Evolutionary conservation across 768 basidiomycete genomes (phyloP).

Genomic region (Leccinum imitatum): DNA sequence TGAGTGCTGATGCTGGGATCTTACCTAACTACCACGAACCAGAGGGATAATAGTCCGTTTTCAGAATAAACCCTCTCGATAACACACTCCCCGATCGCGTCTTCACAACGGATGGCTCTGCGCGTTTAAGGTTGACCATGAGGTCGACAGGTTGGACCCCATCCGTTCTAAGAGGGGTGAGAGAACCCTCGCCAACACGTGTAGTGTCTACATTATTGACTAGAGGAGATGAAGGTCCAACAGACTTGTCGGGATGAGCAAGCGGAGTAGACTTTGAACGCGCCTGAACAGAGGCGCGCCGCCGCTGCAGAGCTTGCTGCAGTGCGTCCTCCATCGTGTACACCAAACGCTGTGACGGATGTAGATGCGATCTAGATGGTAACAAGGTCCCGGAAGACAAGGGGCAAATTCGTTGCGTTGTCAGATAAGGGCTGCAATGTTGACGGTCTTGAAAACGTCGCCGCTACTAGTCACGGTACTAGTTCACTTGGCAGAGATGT

Average conservation of each 20-base stretch:
- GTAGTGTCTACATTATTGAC: conserved; percentile 5
- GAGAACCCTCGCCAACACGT: conserved; percentile 3
- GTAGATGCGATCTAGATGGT: background rate
- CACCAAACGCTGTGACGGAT: background rate
- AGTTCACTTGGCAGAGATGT: too few species aligned
- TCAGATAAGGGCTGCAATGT: background rate
- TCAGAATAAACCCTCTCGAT: conserved; percentile 87
- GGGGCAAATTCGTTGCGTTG: background rate
- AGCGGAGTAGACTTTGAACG: conserved; percentile 14
- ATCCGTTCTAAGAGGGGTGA: conserved; percentile 7
- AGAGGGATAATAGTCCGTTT: conserved; percentile 88
- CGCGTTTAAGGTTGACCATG: conserved; percentile 60
- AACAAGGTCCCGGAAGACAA: background rate
- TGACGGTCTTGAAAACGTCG: background rate
- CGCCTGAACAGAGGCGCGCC: background rate
- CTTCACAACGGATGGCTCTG: conserved; percentile 76
- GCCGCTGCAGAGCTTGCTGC: background rate
- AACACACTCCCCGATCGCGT: conserved; percentile 81
- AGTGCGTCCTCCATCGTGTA: background rate
- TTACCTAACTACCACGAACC: conserved; percentile 39
- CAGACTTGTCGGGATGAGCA: conserved; percentile 9
- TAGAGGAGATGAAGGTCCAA: conserved; percentile 3
- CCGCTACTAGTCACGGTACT: background rate
- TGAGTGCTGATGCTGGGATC: conserved; percentile 4
- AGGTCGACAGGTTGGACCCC: conserved; percentile 49